Conservation (phyloP, 495 filamentous ascomycete genomes). For the Annulohypoxylon nitens region DNA sequence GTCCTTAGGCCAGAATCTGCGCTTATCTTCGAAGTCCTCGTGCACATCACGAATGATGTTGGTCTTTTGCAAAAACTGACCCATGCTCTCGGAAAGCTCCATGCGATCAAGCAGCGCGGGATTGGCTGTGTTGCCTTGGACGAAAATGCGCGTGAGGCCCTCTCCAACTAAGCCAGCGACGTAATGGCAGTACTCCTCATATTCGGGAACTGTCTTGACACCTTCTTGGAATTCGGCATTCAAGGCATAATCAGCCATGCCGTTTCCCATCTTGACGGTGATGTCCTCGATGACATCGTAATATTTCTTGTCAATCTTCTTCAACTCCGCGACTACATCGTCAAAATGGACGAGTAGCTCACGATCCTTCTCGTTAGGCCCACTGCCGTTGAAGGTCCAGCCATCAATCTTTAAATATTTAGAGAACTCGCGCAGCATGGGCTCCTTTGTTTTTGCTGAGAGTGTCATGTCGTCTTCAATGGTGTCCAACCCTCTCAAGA, state of each 20-base stretch:
- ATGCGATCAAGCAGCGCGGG: conserved; percentile 81
- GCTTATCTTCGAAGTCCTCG: conserved; percentile 87
- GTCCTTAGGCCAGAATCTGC: conserved; percentile 93
- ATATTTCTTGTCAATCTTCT: conserved; percentile 88
- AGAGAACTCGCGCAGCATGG: conserved; percentile 85
- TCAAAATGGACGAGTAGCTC: conserved; percentile 93
- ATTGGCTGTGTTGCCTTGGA: conserved; percentile 89
- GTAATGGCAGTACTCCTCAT: conserved; percentile 96
- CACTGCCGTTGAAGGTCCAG: conserved; percentile 89
- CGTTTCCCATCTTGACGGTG: conserved; percentile 94
- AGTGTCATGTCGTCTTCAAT: conserved; percentile 99
- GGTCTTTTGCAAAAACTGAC: conserved; percentile 95
- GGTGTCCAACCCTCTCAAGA: conserved; percentile 90
- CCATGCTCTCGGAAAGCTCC: conserved; percentile 92
- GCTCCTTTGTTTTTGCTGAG: conserved; percentile 82
- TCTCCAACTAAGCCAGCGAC: conserved; percentile 98
- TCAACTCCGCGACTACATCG: conserved; percentile 85
- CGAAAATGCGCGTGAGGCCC: conserved; percentile 90
- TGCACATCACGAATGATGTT: conserved; percentile 97
- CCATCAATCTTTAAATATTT: conserved; percentile 81
- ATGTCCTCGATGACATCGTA: conserved; percentile 92
- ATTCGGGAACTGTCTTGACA: conserved; percentile 86
- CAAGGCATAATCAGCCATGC: conserved; percentile 94
- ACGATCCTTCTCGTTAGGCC: conserved; percentile 93
- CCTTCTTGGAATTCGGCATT: conserved; percentile 86